These are phyloP conservation scores for Teratosphaeria viscida DNA, from an alignment of 2,329 filamentous ascomycete species.

Conservation along the genomic window DNA sequence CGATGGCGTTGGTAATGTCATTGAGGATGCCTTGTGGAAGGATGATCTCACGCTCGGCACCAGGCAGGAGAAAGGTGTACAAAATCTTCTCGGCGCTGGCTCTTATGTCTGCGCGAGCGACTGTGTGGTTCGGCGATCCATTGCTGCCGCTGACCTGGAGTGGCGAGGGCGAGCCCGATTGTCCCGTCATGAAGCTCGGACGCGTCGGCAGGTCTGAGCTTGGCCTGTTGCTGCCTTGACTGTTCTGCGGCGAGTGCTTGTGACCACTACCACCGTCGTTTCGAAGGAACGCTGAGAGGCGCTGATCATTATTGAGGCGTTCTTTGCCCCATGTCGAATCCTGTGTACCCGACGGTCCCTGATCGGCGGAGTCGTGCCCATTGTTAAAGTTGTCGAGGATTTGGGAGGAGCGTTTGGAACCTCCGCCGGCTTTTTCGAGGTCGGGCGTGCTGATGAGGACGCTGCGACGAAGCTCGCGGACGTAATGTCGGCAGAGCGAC, in stretches of 20 bases:
- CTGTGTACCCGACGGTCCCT: slow-evolving; percentile 29
- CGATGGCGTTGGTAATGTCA: slow-evolving; percentile 77
- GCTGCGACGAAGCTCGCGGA: slow-evolving; percentile 85
- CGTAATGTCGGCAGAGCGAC: slow-evolving; percentile 93
- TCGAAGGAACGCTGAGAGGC: slow-evolving; percentile 82
- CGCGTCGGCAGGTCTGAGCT: slow-evolving; percentile 39
- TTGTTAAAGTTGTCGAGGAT: slow-evolving; percentile 50
- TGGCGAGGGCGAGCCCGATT: slow-evolving; percentile 29
- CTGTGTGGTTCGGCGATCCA: slow-evolving; percentile 71
- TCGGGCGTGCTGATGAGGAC: slow-evolving; percentile 91
- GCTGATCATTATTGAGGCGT: slow-evolving; percentile 63
- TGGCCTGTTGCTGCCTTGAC: slow-evolving; percentile 32
- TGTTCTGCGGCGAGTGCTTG: slow-evolving; percentile 35
- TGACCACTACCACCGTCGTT: slow-evolving; percentile 38
- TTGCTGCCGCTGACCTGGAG: slow-evolving; percentile 59
- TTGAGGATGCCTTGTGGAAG: slow-evolving; percentile 78
- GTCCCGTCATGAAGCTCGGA: slow-evolving; percentile 50
- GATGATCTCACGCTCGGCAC: slow-evolving; percentile 93
- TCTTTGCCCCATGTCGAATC: slow-evolving; percentile 26
- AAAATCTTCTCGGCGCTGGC: slow-evolving; percentile 95
- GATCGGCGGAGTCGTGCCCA: slow-evolving; percentile 37
- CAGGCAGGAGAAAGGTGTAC: slow-evolving; percentile 91
- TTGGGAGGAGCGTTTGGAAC: slow-evolving; percentile 72
- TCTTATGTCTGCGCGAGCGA: slow-evolving; percentile 80
- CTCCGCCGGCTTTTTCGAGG: slow-evolving; percentile 56